Base-by-base conservation (phyloP, 2,329 filamentous ascomycete genomes). In the Phialemonium atrogriseum region DNA sequence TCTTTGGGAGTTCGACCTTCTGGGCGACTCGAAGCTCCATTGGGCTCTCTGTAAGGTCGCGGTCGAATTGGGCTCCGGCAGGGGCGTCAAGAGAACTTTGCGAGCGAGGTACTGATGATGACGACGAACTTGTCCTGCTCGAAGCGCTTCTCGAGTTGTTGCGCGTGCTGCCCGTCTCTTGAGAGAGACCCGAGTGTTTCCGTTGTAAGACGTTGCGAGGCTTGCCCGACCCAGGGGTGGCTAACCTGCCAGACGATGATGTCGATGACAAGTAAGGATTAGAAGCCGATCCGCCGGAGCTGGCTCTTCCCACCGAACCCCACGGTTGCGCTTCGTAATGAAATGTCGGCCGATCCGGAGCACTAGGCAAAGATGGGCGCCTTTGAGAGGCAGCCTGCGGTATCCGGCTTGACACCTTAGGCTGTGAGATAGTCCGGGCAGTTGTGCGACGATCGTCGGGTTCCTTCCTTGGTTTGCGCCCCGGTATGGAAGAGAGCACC, bases 111-210 rank as follows among this genome's bases (percentile, higher is more conserved):
- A 56, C 53, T 1, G 66, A 66, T 1, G 66, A 66, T 2, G 64
- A 63, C 4, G 62, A 60, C 3, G 63, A 63, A 36, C 49, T 54
- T 9, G 57, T 60, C 33, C 59, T 60, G 22, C 46, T 53, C 27
- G 54, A 59, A 30, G 48, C 49, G 34, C 47, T 49, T 16, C 46
- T 50, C 15, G 59, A 54, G 18, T 58, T 55, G 24, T 48, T 55
- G 10, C 49, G 55, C 7, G 42, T 34, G 22, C 45, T 54, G 13
- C 46, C 42, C 5, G 49, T 39, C 14, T 66, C 58, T 34, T 59
- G 57, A 2, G 64, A 53, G 23, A 67, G 48, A 9, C 59, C 60
- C 10, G 68, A 66, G 34, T 63, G 60, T 46, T 73, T 75, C 42
- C 64, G 62, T 41, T 65, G 58, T 28, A 73, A 48, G 7, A 64